phyloP scores from a whole-genome alignment of 1,139 yeast genomes.

The Geotrichum restrictum region DNA sequence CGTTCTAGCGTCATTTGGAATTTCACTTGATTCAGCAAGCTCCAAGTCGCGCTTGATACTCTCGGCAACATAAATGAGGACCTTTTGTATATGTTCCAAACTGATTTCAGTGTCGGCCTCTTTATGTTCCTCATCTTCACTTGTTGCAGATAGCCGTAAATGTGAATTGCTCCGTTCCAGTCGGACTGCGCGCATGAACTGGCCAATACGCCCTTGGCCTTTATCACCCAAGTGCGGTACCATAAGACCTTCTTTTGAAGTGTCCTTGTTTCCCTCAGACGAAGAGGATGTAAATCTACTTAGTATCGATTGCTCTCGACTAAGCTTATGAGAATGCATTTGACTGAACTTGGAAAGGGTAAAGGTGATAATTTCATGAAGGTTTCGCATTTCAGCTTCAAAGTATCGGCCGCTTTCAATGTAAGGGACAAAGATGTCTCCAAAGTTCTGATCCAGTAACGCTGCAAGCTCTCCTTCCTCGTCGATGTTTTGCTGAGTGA shows the following conservation, averaged over 20 bases:
- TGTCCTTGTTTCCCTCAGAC: conserved; percentile 17
- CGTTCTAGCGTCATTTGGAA: conserved; percentile 62
- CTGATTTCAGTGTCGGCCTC: conserved; percentile 25
- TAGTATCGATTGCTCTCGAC: conserved; percentile 30
- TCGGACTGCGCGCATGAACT: conserved; percentile 35
- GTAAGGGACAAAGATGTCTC: conserved; percentile 70
- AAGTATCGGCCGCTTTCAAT: conserved; percentile 67
- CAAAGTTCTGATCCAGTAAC: conserved; percentile 66
- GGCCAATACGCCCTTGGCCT: conserved; percentile 35
- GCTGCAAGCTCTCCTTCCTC: conserved; percentile 48
- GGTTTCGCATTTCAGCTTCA: conserved; percentile 64
- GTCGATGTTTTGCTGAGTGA: conserved; percentile 40
- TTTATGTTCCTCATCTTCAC: conserved; percentile 20
- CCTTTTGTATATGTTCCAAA: conserved; percentile 51
- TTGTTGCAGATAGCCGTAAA: background rate
- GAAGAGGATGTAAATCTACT: conserved; percentile 30
- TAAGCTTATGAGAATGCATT: conserved; percentile 27
- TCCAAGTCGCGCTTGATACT: conserved; percentile 76
- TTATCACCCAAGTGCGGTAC: conserved; percentile 19
- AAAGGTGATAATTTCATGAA: conserved; percentile 57
- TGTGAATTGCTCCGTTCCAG: conserved; percentile 28
- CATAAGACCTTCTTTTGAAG: conserved; percentile 9
- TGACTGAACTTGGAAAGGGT: conserved; percentile 30
- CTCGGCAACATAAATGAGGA: conserved; percentile 72
- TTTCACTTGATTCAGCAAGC: conserved; percentile 55